Percentiles rank a stretch among this genome's conserved stretches.
Conservation (phyloP, 306 rosid genomes). For the Carpinus fangiana region DNA sequence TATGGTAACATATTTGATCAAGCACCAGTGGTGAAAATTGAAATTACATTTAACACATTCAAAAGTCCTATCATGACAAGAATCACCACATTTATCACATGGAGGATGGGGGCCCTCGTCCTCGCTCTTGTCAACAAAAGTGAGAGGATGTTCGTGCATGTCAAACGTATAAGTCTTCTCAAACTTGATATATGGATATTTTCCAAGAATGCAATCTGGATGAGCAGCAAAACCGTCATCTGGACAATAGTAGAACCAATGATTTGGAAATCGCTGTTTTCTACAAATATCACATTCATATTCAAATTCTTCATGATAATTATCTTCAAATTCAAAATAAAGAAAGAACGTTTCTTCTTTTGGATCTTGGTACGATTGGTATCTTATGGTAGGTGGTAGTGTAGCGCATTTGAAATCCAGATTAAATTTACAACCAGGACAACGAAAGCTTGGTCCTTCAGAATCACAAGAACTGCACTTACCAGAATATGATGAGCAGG, state of each 20-base stretch:
- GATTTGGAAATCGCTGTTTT: background rate
- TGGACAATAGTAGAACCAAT: background rate
- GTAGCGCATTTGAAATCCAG: background rate
- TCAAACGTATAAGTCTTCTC: background rate
- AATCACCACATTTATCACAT: background rate
- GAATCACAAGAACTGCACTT: background rate
- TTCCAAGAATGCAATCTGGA: background rate
- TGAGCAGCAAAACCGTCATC: background rate
- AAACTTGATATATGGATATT: background rate
- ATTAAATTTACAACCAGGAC: background rate
- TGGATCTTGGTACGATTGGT: background rate
- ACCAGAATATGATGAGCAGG: rapidly evolving
- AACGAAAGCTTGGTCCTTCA: rapidly evolving
- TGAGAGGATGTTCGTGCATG: background rate
- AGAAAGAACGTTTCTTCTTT: background rate
- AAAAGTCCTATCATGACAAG: background rate
- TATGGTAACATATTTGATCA: background rate
- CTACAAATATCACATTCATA: background rate
- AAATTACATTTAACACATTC: background rate
- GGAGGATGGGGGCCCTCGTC: background rate
- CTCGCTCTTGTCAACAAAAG: background rate
- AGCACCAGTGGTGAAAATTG: background rate
- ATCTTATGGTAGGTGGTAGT: background rate
- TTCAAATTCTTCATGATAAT: background rate
- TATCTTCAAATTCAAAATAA: background rate